A percentile compares a stretch with the other conserved stretches of the same genome.
Evolutionary conservation across 2,329 filamentous ascomycete genomes (phyloP).

Genomic region (Trichophyton benhamiae): DNA sequence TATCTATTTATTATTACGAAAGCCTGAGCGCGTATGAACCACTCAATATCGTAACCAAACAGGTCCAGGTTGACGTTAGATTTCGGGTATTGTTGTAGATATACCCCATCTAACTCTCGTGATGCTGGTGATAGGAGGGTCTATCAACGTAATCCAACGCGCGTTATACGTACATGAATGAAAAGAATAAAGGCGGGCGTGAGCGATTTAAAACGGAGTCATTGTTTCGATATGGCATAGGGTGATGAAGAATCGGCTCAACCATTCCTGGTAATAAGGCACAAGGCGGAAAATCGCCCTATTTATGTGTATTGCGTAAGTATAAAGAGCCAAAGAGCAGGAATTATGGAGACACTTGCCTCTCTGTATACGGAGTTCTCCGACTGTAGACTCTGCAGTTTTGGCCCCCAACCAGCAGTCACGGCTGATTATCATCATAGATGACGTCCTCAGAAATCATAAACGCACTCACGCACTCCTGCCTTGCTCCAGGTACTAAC

Average conservation of each 20-base stretch:
- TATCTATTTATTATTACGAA: neutral
- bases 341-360: too few relatives aligned
- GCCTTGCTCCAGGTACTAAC: neutral
- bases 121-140: neutral
- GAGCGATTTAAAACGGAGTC: neutral
- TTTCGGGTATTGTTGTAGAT: neutral
- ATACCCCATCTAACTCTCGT: neutral
- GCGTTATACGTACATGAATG: neutral
- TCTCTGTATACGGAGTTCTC: neutral
- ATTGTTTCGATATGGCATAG: neutral
- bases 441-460: neutral
- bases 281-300: too few relatives aligned
- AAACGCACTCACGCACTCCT: neutral
- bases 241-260: neutral
- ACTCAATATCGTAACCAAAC: neutral
- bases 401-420: neutral
- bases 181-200: neutral
- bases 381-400: neutral
- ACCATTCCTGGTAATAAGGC: too few relatives aligned
- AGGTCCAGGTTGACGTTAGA: neutral
- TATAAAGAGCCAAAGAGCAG: too few relatives aligned
- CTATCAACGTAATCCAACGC: neutral
- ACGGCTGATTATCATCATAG: neutral
- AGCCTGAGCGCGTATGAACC: neutral
- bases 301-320: too few relatives aligned